Conservation (phyloP, 371 early-diverging fungal species). For the Mucor lusitanicus region DNA sequence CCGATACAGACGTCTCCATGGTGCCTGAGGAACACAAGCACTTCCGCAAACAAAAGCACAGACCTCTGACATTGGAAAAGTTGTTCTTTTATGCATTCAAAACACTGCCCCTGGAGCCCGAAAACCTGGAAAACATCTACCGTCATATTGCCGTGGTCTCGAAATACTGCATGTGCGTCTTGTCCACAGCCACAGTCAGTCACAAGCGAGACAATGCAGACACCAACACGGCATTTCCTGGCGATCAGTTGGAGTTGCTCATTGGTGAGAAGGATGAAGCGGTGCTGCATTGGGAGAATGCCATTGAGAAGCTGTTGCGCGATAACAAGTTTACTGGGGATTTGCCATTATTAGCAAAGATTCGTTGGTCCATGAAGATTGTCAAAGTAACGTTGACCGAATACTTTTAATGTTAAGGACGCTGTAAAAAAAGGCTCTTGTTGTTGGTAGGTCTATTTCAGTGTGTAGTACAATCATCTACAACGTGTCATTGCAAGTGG, state of each 20-base stretch:
- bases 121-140: conserved; percentile 9
- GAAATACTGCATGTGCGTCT: conserved; percentile 23
- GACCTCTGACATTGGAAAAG: conserved; percentile 17
- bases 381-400: conserved; percentile 16
- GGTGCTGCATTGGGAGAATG: conserved; percentile 13
- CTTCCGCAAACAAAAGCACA: conserved; percentile 5
- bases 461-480: too few relatives aligned
- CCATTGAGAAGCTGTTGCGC: conserved; percentile 1
- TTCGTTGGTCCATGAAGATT: conserved; percentile 23
- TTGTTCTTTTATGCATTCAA: conserved; percentile 17
- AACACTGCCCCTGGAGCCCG: conserved; percentile 5
- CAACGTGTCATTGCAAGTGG: too few relatives aligned
- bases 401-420: conserved; percentile 20
- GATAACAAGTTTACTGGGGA: neutral
- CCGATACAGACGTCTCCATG: conserved; percentile 12
- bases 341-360: conserved; percentile 11
- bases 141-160: conserved; percentile 16
- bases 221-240: conserved; percentile 15
- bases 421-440: too few relatives aligned
- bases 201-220: conserved; percentile 9
- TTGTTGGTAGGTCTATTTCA: too few relatives aligned
- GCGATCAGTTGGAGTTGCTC: conserved; percentile 9
- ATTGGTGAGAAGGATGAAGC: conserved; percentile 8
- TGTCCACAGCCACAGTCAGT: conserved; percentile 10
- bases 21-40: neutral